These are phyloP conservation scores for Apophysomyces variabilis DNA, from an alignment of 371 early-diverging fungal genomes.

Conservation along the genomic window DNA sequence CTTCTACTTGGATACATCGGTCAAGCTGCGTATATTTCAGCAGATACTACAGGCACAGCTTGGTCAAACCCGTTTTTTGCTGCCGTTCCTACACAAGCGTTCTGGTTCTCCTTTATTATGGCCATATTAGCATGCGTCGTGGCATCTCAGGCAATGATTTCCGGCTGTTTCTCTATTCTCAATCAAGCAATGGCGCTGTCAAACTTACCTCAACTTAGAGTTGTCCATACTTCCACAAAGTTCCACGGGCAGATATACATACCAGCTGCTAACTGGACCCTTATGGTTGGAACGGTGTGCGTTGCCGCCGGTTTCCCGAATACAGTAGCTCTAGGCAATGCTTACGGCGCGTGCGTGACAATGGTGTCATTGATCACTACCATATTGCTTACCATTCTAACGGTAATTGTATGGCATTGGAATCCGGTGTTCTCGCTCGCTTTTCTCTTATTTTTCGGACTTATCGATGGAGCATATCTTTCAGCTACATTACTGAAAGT, in stretches of 20 bases:
- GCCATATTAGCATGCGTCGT: slow-evolving; percentile 59
- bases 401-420: slow-evolving; percentile 37
- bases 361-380: slow-evolving; percentile 38
- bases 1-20: slow-evolving; percentile 40
- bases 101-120: slow-evolving; percentile 44
- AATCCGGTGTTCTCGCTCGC: slow-evolving; percentile 20
- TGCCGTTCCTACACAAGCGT: slow-evolving; percentile 23
- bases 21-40: slow-evolving; percentile 50
- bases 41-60: slow-evolving; percentile 26
- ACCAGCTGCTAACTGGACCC: slow-evolving; percentile 51
- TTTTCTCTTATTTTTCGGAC: slow-evolving; percentile 34
- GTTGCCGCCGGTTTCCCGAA: slow-evolving; percentile 49
- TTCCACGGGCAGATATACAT: slow-evolving; percentile 58
- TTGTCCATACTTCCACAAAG: slow-evolving; percentile 47
- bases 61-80: slow-evolving; percentile 27
- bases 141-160: slow-evolving; percentile 65
- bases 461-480: slow-evolving; percentile 38
- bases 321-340: slow-evolving; percentile 33
- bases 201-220: slow-evolving; percentile 54
- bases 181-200: slow-evolving; percentile 61
- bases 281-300: slow-evolving; percentile 47
- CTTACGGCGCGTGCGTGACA: slow-evolving; percentile 39
- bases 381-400: slow-evolving; percentile 26
- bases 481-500: slow-evolving; percentile 36
- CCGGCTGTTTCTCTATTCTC: slow-evolving; percentile 58